Evolutionary conservation across 139 green algal species (phyloP), one percentile per base, ranked within the genome.

Genomic region (Diplosphaera chodatii): DNA sequence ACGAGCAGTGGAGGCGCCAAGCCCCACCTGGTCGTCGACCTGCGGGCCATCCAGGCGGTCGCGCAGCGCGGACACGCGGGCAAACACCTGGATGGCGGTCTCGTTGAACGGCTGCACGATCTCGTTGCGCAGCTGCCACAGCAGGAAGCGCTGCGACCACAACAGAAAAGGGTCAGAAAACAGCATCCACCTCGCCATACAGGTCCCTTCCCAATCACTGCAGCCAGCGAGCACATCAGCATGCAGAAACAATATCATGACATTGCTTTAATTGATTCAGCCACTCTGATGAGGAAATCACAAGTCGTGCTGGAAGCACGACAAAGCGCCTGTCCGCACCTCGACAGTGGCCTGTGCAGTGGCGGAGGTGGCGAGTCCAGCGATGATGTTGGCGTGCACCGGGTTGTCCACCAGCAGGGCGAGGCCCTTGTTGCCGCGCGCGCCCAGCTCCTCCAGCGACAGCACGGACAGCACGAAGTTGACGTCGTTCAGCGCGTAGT

Each of bases 361-460:
- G 63, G 74, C 74, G 37, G 29, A 64, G 69, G 74, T 79, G 48
- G 74, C 74, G 1, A 79, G 74, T 20, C 69, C 74, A 66, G 68
- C 64, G 32, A 75, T 33, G 33, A 63, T 69, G 63, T 75, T 72
- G 48, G 69, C 69, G 20, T 73, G 27, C 37, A 48, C 37, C 37
- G 37, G 37, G 10, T 48, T 48, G 37, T 48, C 10, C 10, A n/a
- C 13, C 48, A 59, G 48, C 3, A 59, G 48, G 10, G 48, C 4
- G 13, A 59, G 48, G 48, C 48, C 66, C 66, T 71, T 71, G 66
- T 79, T 74, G 40, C 74, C 74, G 15, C 69, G 75, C 48, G 74
- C 74, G 63, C 74, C 74, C 15, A 75, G 55, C 69, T 79, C 74
- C 69, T 79, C 74, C 64, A 79, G 69, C 13, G 74, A 62, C 64